phyloP scores from a whole-genome alignment of 1,284 basidiomycete genomes.

The Gyrodon tennesseensis region DNA sequence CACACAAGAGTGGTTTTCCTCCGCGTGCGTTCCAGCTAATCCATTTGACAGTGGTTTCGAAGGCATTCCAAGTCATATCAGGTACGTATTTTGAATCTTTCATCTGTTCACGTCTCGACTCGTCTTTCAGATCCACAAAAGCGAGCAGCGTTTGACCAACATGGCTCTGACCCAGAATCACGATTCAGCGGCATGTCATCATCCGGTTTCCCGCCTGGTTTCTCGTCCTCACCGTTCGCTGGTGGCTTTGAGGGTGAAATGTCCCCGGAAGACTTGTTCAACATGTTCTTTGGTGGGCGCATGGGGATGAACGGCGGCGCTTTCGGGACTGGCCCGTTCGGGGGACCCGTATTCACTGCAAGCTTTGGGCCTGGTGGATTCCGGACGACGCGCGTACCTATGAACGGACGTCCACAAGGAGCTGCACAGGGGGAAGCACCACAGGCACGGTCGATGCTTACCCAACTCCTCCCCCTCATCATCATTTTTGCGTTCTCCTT shows the following conservation, averaged over 20 bases:
- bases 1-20: conserved; percentile 7
- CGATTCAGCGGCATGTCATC: conserved; percentile 70
- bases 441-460: conserved; percentile 63
- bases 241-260: conserved; percentile 79
- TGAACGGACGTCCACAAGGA: conserved; percentile 45
- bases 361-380: conserved; percentile 78
- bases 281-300: conserved; percentile 90
- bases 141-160: conserved; percentile 84
- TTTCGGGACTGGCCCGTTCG: conserved; percentile 49
- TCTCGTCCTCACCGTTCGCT: conserved; percentile 54
- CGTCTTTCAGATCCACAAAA: conserved; percentile 75
- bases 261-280: conserved; percentile 95
- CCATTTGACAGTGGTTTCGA: conserved; percentile 81
- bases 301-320: conserved; percentile 51
- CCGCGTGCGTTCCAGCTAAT: conserved; percentile 17
- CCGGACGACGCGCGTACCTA: conserved; percentile 60
- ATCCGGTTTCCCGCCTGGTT: conserved; percentile 56
- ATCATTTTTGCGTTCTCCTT: conserved; percentile 84
- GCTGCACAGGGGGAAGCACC: conserved; percentile 42
- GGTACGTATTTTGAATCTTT: conserved; percentile 65
- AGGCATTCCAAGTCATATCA: conserved; percentile 94
- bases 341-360: conserved; percentile 66
- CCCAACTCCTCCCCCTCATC: conserved; percentile 86
- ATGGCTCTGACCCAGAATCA: conserved; percentile 84
- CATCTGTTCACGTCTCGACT: conserved; percentile 13